Evolutionary conservation across 371 early-diverging fungal species (phyloP).

Genomic region (Dinochytrium kinnereticum): DNA sequence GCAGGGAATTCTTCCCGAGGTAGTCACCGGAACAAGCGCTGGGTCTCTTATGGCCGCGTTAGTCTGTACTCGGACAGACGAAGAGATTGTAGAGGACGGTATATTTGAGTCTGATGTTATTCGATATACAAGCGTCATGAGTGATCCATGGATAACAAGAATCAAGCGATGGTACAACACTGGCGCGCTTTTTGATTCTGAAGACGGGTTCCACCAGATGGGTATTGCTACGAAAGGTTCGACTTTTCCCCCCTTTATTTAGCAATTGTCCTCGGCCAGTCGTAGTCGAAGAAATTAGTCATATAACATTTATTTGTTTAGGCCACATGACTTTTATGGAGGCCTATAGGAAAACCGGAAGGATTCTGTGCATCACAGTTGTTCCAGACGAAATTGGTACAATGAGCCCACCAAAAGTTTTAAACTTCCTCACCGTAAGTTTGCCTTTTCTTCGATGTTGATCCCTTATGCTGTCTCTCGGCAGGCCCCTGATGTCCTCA

Average conservation of each 20-base stretch:
- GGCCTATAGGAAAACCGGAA: constrained; percentile 86
- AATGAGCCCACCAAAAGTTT: constrained; percentile 63
- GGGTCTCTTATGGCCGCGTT: constrained; percentile 53
- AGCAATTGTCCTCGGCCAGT: constrained; percentile 35
- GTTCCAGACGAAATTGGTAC: constrained; percentile 77
- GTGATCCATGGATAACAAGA: constrained; percentile 28
- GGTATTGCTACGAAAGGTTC: constrained; percentile 38
- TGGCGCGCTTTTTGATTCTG: constrained; percentile 51
- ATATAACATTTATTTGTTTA: constrained; percentile 20
- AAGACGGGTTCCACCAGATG: constrained; percentile 34
- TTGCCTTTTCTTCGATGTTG: not conserved
- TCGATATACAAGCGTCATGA: constrained; percentile 25
- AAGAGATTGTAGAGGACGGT: constrained; percentile 45
- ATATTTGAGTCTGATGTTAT: constrained; percentile 20
- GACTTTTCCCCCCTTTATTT: too few relatives aligned
- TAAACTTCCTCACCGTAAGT: constrained; percentile 81
- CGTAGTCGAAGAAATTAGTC: too few relatives aligned
- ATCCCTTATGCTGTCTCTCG: not conserved
- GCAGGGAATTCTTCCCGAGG: constrained; percentile 47
- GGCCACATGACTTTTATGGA: constrained; percentile 63
- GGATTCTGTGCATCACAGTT: constrained; percentile 87
- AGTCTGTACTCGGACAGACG: constrained; percentile 51
- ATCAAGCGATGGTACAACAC: constrained; percentile 37
- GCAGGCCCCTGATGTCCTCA: constrained; percentile 79
- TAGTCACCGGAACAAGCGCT: constrained; percentile 56